phyloP scores from a whole-genome alignment of 192 early-diverging fungal genomes.

The Coemansia sp. region DNA sequence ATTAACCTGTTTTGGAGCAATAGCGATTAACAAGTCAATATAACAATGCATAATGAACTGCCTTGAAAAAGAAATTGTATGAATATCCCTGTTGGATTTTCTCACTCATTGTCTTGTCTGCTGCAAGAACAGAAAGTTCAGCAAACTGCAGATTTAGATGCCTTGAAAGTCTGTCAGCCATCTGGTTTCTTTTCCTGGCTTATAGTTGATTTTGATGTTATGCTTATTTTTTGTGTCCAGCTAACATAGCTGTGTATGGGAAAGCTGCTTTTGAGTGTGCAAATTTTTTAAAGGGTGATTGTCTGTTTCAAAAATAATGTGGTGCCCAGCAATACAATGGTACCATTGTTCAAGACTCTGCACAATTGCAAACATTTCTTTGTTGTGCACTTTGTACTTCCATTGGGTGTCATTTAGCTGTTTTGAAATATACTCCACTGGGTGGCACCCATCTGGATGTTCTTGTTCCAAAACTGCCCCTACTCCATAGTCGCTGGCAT shows the following conservation, averaged over 20 bases:
- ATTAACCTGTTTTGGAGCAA: too few species aligned
- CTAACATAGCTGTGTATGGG: neutral
- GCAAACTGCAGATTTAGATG: neutral
- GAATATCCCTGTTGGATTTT: neutral
- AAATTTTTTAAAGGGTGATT: neutral
- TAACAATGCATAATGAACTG: slow-evolving; percentile 2
- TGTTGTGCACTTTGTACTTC: too few species aligned
- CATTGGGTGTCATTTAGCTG: too few species aligned
- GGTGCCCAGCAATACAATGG: neutral
- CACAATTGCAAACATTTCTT: too few species aligned
- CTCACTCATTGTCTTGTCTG: neutral
- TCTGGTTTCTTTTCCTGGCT: neutral
- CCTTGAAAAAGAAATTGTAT: neutral
- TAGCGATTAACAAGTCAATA: too few species aligned
- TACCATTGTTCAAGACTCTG: too few species aligned
- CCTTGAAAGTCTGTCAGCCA: neutral
- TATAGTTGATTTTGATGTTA: neutral
- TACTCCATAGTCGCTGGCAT: too few species aligned
- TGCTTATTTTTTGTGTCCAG: neutral
- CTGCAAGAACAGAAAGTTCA: neutral
- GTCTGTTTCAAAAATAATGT: neutral
- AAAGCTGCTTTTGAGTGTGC: neutral
- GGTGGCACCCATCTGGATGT: too few species aligned
- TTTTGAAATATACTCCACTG: too few species aligned
- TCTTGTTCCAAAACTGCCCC: too few species aligned